These are phyloP conservation scores for Saraca asoca DNA, from an alignment of 331 rosid genomes.

Conservation along the genomic window DNA sequence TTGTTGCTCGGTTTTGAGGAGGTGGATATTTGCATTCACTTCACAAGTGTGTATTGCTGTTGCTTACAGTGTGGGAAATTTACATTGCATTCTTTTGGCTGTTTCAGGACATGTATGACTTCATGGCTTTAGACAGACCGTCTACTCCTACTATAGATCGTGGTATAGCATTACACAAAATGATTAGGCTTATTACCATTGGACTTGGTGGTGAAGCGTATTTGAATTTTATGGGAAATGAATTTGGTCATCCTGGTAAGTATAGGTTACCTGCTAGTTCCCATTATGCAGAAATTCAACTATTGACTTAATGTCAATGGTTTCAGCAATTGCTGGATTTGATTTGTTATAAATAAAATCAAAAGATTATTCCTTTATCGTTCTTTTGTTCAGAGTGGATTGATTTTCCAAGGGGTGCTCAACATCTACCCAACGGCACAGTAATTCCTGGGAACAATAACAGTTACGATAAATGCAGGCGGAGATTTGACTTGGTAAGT, in stretches of 20 bases:
- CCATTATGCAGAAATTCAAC: conserved; percentile 13
- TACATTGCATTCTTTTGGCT: conserved; percentile 28
- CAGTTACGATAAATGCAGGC: conserved; percentile 93
- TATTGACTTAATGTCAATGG: neutral
- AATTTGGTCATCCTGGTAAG: conserved; percentile 98
- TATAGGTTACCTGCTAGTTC: conserved; percentile 18
- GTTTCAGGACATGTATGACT: conserved; percentile 54
- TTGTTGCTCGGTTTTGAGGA: neutral
- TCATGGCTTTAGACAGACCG: conserved; percentile 89
- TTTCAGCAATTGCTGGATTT: conserved; percentile 27
- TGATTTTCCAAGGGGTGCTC: conserved; percentile 92
- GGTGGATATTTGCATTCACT: conserved; percentile 1
- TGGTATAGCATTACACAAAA: conserved; percentile 67
- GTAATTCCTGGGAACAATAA: conserved; percentile 63
- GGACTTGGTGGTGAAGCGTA: conserved; percentile 98
- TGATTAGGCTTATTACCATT: conserved; percentile 96
- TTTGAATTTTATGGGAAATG: conserved; percentile 98
- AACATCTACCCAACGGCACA: conserved; percentile 66
- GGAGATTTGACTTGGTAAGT: conserved; percentile 96
- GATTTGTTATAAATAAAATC: conserved; percentile 22
- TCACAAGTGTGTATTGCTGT: conserved; percentile 20
- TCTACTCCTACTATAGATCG: conserved; percentile 68
- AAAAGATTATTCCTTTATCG: conserved; percentile 21
- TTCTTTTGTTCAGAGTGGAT: conserved; percentile 78
- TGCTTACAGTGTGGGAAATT: conserved; percentile 23